Percentiles rank a stretch among this genome's conserved stretches.
Conservation (phyloP, 176 grass and related monocot genomes). For the Eragrostis curvula region DNA sequence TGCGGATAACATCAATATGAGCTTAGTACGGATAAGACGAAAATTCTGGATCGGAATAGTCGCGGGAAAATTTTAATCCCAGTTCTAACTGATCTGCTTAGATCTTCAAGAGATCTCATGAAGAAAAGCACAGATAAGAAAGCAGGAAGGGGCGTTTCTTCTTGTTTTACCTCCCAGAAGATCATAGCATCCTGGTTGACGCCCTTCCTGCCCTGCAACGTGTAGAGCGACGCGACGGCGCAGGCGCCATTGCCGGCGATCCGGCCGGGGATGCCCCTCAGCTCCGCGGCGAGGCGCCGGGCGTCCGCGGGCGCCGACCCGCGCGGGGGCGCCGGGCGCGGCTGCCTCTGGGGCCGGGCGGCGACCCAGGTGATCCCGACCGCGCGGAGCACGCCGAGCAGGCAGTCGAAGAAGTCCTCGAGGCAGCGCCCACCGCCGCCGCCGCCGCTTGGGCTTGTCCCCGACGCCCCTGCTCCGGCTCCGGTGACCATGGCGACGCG, state of each 20-base stretch:
- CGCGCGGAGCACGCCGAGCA: constrained; percentile 55
- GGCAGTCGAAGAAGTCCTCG: constrained; percentile 60
- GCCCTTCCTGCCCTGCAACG: constrained; percentile 91
- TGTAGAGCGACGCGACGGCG: constrained; percentile 77
- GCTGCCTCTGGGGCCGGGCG: constrained; percentile 44
- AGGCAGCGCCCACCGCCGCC: constrained; percentile 31
- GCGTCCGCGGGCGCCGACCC: constrained; percentile 13
- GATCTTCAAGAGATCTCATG: constrained; percentile 38
- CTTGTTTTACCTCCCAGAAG: constrained; percentile 79
- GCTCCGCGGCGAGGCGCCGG: constrained; percentile 44
- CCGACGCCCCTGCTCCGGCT: not conserved
- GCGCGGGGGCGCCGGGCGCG: constrained; percentile 23
- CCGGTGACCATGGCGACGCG: constrained; percentile 42
- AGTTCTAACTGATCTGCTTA: constrained; percentile 8
- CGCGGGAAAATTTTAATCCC: not conserved
- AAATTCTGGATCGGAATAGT: constrained; percentile 12
- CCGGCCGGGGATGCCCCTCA: constrained; percentile 62
- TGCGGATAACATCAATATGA: constrained; percentile 33
- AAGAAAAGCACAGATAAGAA: constrained; percentile 29
- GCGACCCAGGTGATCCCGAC: constrained; percentile 57
- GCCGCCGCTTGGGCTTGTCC: not conserved
- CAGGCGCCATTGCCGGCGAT: constrained; percentile 75
- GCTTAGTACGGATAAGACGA: not conserved
- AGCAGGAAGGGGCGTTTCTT: not conserved
- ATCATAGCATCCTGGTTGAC: constrained; percentile 96